Evolutionary conservation across 2,329 filamentous ascomycete species (phyloP), one percentile per base, ranked within the genome.

Genomic region (Nothomitra cinnamomea): DNA sequence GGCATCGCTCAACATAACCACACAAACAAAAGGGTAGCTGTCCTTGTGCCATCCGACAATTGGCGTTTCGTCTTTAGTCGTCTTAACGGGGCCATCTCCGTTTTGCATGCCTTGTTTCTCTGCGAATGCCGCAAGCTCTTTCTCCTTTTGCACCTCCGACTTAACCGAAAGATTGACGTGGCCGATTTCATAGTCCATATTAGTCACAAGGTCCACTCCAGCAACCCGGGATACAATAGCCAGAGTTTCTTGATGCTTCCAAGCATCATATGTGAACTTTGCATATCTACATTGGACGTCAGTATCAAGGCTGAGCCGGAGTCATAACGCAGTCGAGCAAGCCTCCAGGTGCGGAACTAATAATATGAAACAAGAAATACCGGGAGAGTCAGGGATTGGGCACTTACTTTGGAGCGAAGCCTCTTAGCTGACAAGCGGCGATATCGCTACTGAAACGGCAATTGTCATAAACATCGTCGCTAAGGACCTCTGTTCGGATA

Each of bases 11-110:
- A 83, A 70, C 78, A 83, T 83, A 6, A 74, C 71, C n/a, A 83
- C 79, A 58, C 78, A 82, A n/a, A 83, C 79, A 60, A 82, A 83
- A 0, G 79, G 78, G 61, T 80, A 82, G 60, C 75, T 79, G 62
- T 83, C 80, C 0, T 68, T 75, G 64, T 82, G 79, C 79, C 79
- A 83, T 38, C 72, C 76, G 28, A 82, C 73, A 22, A 78, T 73
- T 3, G 78, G 73, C 58, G 72, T 69, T 36, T 73, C 69, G 49
- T 76, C 71, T 24, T 45, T 8, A 3, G 17, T 17, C 12, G 17
- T 17, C 17, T 45, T n/a, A 22, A 5, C 43, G 3, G 2, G 21
- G 7, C 43, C 43, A 15, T 48, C 28, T 48, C 28, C 42, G 17
- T 22, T 12, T 64, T 49, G 63, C 63, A n/a, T 60, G 64, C 17